Evolutionary conservation across 768 basidiomycete species (phyloP).

Genomic region (Amylocystis lapponica): DNA sequence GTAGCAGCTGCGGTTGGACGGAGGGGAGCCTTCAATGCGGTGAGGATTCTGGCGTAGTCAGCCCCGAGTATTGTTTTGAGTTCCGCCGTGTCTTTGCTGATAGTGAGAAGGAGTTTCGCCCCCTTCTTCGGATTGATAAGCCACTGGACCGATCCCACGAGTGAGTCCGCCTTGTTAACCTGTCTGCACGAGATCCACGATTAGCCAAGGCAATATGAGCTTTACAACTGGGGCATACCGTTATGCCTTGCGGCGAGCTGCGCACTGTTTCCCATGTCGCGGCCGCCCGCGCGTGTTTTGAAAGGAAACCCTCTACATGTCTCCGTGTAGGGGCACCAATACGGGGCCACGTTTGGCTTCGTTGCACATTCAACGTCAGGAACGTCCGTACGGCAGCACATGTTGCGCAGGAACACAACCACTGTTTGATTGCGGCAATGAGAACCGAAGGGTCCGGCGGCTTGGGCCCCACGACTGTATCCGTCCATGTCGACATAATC

Average conservation of each 20-base stretch:
- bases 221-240: no score
- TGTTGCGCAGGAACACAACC: constrained; percentile 6
- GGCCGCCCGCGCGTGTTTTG: neutral
- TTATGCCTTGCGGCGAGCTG: constrained; percentile 8
- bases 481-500: constrained; percentile 7
- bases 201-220: neutral
- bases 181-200: no score
- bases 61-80: constrained; percentile 3
- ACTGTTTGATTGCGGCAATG: neutral
- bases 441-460: constrained; percentile 1
- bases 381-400: constrained; percentile 5
- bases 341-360: neutral
- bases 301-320: constrained; percentile 12
- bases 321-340: constrained; percentile 8
- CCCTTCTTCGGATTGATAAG: neutral
- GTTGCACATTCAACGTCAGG: neutral
- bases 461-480: constrained; percentile 9
- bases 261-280: constrained; percentile 9
- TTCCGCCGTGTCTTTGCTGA: neutral
- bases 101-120: neutral
- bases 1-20: no score
- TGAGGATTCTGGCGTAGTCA: constrained; percentile 3
- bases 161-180: constrained; percentile 4
- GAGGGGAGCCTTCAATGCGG: no score
- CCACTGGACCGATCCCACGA: neutral